Base-by-base conservation (phyloP, 2,329 filamentous ascomycete genomes). In the Trichoderma polysporum region DNA sequence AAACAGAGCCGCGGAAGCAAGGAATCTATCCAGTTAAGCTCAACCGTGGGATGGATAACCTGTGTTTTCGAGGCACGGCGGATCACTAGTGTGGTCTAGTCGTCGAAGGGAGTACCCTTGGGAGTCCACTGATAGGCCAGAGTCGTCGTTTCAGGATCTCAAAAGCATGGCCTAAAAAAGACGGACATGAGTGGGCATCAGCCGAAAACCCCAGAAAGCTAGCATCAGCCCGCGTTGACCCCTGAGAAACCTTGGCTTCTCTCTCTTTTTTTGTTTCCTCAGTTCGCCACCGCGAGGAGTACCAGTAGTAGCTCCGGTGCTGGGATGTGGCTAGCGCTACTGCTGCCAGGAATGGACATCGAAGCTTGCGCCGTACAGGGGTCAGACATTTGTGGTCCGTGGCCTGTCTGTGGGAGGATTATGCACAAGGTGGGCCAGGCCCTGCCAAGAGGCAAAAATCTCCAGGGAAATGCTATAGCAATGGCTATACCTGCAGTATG, bases 101-200 rank as follows among this genome's bases (percentile, higher is more conserved):
- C 54, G 45, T 25, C 41, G 50, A 69, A 66, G 68, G 69, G 69
- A 69, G 65, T 58, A 41, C 49, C 31, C 33, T 33, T 35, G 59
- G 27, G 22, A 50, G 58, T 9, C 60, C 45, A 27, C 29, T 69
- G 68, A 70, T 70, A 68, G 68, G 68, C 63, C 49, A 22, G 56
- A 33, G 22, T 49, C 50, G 27, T 33, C 12, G 69, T 70, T 70
- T 70, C 69, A 70, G 57, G 50, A 65, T 66, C 63, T 54, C 60
- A 33, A 60, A 53, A 47, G 45, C 41, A 50, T n/a, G 37, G 29
- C 66, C 39, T 50, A 62, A 49, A 64, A 13, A 33, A 33, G 41
- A 62, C 27, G 59, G 41, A 35, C 33, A 49, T 56, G 19, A 67
- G 58, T 62, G 65, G 65, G 33, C 41, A 57, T 59, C 50, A 57